phyloP scores from a whole-genome alignment of 495 filamentous ascomycete species.

The Parathielavia hyrcaniae region DNA sequence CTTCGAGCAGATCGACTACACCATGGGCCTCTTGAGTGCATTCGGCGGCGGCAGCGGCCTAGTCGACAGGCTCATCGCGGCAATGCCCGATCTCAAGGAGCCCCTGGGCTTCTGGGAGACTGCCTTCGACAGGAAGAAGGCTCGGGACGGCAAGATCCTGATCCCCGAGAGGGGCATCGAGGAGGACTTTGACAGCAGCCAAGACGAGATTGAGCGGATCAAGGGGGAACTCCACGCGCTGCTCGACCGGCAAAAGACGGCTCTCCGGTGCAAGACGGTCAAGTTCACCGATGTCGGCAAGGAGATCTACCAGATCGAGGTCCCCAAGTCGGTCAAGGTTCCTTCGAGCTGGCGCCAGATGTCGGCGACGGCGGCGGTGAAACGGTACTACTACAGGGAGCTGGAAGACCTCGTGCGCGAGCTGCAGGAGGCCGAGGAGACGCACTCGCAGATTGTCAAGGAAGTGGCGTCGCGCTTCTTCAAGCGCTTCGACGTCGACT shows the following conservation, averaged over 20 bases:
- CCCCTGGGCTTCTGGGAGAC: constrained; percentile 82
- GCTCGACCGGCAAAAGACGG: constrained; percentile 61
- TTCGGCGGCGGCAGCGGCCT: constrained; percentile 70
- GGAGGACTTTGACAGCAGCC: constrained; percentile 84
- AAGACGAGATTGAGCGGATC: constrained; percentile 66
- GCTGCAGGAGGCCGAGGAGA: constrained; percentile 90
- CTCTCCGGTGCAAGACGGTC: constrained; percentile 61
- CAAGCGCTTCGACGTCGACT: constrained; percentile 79
- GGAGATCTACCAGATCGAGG: constrained; percentile 94
- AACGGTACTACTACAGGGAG: constrained; percentile 90
- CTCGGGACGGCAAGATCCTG: constrained; percentile 62
- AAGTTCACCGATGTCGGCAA: constrained; percentile 87
- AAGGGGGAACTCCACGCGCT: constrained; percentile 64
- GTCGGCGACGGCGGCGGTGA: constrained; percentile 84
- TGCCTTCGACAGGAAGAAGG: constrained; percentile 82
- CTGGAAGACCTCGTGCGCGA: constrained; percentile 73
- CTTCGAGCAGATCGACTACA: constrained; percentile 94
- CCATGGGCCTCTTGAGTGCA: constrained; percentile 66
- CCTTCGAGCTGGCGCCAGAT: constrained; percentile 91
- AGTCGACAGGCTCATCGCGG: constrained; percentile 70
- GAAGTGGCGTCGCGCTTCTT: constrained; percentile 81
- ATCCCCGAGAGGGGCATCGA: constrained; percentile 88
- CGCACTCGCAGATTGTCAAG: constrained; percentile 84
- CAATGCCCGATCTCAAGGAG: constrained; percentile 76
- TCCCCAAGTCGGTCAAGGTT: constrained; percentile 78